Percentiles rank a stretch among this genome's conserved stretches.
Evolutionary conservation across 768 basidiomycete species (phyloP).

Genomic region (Mycena capillaripes): DNA sequence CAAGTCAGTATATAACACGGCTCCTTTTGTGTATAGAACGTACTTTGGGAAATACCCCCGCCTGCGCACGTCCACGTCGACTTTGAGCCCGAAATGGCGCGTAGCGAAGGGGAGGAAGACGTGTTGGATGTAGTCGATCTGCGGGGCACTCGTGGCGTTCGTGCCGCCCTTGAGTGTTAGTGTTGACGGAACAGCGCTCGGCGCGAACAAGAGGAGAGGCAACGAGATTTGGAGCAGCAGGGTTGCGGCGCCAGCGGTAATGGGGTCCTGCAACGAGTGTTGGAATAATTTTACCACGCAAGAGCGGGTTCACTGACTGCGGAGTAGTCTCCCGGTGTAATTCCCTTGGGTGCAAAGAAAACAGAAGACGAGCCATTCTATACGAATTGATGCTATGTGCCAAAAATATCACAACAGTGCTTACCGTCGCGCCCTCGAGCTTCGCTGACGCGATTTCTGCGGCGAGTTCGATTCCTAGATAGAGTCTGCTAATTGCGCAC

Average conservation of each 20-base stretch:
- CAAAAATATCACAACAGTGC: too few species aligned
- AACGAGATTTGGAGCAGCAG: constrained; percentile 81
- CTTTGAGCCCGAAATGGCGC: constrained; percentile 65
- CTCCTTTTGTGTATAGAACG: neutral
- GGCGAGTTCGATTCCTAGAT: constrained; percentile 73
- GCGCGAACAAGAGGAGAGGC: constrained; percentile 75
- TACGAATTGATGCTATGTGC: too few species aligned
- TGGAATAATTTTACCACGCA: neutral
- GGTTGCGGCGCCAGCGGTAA: constrained; percentile 80
- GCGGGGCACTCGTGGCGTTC: constrained; percentile 79
- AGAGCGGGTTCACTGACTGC: constrained; percentile 36
- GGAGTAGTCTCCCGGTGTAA: constrained; percentile 56
- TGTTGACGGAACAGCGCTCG: constrained; percentile 52
- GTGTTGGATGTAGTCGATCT: constrained; percentile 78
- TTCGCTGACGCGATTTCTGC: constrained; percentile 70
- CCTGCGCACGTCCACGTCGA: constrained; percentile 61
- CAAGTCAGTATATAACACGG: neutral
- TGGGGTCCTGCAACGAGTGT: constrained; percentile 45
- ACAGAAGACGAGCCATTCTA: constrained; percentile 67
- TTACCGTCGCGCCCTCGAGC: constrained; percentile 67
- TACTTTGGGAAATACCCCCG: constrained; percentile 79
- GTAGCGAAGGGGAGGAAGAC: constrained; percentile 79
- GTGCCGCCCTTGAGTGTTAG: constrained; percentile 79
- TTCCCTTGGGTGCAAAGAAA: constrained; percentile 67
- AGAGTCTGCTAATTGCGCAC: neutral